Percentiles rank a stretch among this genome's conserved stretches.
Evolutionary conservation across 2,329 filamentous ascomycete genomes (phyloP).

Genomic region (Fusarium lyarnte): DNA sequence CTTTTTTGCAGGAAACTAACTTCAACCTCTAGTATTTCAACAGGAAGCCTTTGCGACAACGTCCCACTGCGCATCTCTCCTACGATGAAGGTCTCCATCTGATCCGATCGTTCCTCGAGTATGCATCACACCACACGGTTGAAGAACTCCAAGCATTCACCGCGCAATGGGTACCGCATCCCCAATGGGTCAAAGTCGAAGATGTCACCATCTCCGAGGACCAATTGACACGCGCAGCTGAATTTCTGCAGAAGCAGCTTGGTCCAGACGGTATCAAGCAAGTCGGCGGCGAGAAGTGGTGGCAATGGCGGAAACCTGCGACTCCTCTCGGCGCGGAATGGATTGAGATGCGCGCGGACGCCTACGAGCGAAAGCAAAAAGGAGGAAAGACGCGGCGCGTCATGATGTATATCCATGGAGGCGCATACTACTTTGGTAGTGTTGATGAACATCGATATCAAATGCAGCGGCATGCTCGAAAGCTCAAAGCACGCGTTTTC

Average conservation of each 20-base stretch:
- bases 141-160: constrained; percentile 95
- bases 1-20: constrained; percentile 14
- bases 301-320: constrained; percentile 82
- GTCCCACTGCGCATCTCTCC: constrained; percentile 88
- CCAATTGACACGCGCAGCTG: constrained; percentile 73
- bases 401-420: constrained; percentile 94
- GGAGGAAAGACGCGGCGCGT: constrained; percentile 73
- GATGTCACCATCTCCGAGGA: constrained; percentile 71
- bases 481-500: constrained; percentile 89
- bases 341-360: constrained; percentile 92
- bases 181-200: constrained; percentile 86
- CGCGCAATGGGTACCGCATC: constrained; percentile 87
- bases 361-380: constrained; percentile 71
- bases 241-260: constrained; percentile 76
- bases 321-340: constrained; percentile 82
- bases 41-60: constrained; percentile 76
- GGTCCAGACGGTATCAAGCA: constrained; percentile 77
- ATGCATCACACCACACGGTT: constrained; percentile 87
- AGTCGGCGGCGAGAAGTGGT: constrained; percentile 86
- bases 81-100: constrained; percentile 94
- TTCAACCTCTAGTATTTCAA: constrained; percentile 74
- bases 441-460: constrained; percentile 98
- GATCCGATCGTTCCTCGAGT: constrained; percentile 84
- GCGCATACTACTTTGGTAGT: constrained; percentile 94
- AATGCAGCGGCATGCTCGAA: constrained; percentile 93